Evolutionary conservation across 2,329 filamentous ascomycete species (phyloP).

Genomic region (Xylariomycetidae sp.): DNA sequence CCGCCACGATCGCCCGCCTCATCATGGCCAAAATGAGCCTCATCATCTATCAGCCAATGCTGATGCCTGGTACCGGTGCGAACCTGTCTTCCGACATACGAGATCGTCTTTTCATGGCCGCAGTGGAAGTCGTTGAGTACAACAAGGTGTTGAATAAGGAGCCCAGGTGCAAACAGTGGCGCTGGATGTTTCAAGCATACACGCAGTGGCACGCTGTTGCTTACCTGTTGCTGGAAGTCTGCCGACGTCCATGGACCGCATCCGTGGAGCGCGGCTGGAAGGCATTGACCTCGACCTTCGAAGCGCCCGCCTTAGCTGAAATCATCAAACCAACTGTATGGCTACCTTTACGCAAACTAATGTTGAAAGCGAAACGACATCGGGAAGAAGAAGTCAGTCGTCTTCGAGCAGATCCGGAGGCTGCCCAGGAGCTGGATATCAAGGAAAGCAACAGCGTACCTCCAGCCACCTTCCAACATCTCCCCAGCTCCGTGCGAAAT

Average conservation of each 20-base stretch:
- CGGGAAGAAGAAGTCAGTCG: slow-evolving; percentile 45
- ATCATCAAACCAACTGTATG: slow-evolving; percentile 44
- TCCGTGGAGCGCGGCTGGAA: slow-evolving; percentile 46
- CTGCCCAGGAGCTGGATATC: slow-evolving; percentile 42
- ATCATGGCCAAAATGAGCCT: slow-evolving; percentile 50
- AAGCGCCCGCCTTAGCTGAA: slow-evolving; percentile 32
- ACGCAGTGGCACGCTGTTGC: slow-evolving; percentile 55
- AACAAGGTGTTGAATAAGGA: slow-evolving; percentile 49
- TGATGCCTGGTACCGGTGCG: slow-evolving; percentile 36
- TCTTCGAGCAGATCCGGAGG: slow-evolving; percentile 41
- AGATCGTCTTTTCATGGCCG: slow-evolving; percentile 41
- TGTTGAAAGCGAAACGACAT: slow-evolving; percentile 45
- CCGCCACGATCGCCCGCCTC: slow-evolving; percentile 41
- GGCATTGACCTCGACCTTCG: slow-evolving; percentile 34
- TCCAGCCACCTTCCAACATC: slow-evolving; percentile 40
- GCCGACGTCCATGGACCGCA: slow-evolving; percentile 42
- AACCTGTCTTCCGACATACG: slow-evolving; percentile 33
- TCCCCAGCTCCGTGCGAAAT: slow-evolving; percentile 39
- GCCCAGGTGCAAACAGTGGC: slow-evolving; percentile 41
- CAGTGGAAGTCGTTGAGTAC: slow-evolving; percentile 51
- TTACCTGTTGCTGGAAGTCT: slow-evolving; percentile 47
- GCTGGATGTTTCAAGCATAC: slow-evolving; percentile 55
- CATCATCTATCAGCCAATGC: slow-evolving; percentile 45
- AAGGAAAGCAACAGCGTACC: slow-evolving; percentile 39
- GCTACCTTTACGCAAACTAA: slow-evolving; percentile 48